Percentiles rank a stretch among this genome's conserved stretches.
These are phyloP conservation scores for Cladosporium sp. DNA, from an alignment of 2,329 filamentous ascomycete genomes.

Conservation along the genomic window DNA sequence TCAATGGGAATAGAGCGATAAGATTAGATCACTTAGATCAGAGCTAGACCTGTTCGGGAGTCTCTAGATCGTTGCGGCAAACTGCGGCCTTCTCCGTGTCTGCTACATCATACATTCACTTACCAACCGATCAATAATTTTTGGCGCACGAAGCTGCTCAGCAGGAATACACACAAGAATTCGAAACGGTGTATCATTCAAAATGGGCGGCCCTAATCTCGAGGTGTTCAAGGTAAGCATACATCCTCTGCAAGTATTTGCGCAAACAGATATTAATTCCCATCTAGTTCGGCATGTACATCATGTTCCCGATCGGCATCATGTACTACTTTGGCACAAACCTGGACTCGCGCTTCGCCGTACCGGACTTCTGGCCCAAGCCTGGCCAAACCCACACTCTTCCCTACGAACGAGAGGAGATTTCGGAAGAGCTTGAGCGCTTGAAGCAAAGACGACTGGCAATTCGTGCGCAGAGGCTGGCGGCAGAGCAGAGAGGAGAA, in stretches of 20 bases:
- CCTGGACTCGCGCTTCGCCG: constrained; percentile 85
- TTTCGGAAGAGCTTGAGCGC: constrained; percentile 75
- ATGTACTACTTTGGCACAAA: constrained; percentile 99
- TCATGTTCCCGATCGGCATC: constrained; percentile 97
- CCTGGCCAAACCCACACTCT: constrained; percentile 73
- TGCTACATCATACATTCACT: constrained; percentile 8
- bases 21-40: background rate
- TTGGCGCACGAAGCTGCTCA: background rate
- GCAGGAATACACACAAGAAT: background rate
- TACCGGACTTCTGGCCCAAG: constrained; percentile 92
- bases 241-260: background rate
- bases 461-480: constrained; percentile 50
- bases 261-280: background rate
- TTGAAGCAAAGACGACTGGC: constrained; percentile 56
- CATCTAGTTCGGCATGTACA: constrained; percentile 91
- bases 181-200: constrained; percentile 23
- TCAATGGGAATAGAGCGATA: background rate
- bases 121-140: background rate
- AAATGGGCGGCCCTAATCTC: constrained; percentile 80
- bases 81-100: constrained; percentile 5
- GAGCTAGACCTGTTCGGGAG: background rate
- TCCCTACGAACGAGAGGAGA: constrained; percentile 76
- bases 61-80: constrained; percentile 9
- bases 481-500: constrained; percentile 39
- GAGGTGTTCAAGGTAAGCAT: constrained; percentile 84